Percentiles rank a stretch among this genome's conserved stretches.
Evolutionary conservation across 371 early-diverging fungal species (phyloP).

Genomic region (Cokeromyces recurvatus): DNA sequence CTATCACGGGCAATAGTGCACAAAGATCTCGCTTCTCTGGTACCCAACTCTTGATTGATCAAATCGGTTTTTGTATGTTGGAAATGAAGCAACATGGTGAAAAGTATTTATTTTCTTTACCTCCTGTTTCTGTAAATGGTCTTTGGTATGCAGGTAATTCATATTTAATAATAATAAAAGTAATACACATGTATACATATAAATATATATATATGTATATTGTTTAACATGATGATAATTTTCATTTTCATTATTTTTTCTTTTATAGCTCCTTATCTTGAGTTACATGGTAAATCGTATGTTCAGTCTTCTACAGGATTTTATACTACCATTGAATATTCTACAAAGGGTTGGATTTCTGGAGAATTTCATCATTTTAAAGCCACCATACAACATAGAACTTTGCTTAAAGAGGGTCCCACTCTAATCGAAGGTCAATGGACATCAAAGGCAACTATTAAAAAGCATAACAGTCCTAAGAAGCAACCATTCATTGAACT

Average conservation of each 20-base stretch:
- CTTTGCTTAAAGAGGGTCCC: slow-evolving; percentile 11
- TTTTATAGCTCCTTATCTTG: slow-evolving; percentile 56
- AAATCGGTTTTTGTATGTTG: slow-evolving; percentile 4
- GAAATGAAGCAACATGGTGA: slow-evolving; percentile 3
- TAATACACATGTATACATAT: no score
- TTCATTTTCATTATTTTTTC: no score
- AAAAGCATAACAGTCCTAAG: slow-evolving; percentile 20
- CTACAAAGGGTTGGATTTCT: slow-evolving; percentile 55
- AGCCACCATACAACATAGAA: slow-evolving; percentile 20
- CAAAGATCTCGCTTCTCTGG: slow-evolving; percentile 10
- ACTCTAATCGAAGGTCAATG: slow-evolving; percentile 51
- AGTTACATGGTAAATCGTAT: slow-evolving; percentile 51
- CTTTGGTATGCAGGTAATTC: slow-evolving; percentile 5
- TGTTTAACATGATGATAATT: no score
- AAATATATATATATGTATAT: no score
- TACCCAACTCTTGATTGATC: slow-evolving; percentile 2
- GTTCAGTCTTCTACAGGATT: slow-evolving; percentile 51
- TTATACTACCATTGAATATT: slow-evolving; percentile 53
- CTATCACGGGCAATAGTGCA: slow-evolving; percentile 51
- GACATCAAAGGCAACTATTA: slow-evolving; percentile 37
- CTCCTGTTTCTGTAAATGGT: slow-evolving; percentile 12
- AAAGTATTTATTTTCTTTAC: slow-evolving; percentile 3
- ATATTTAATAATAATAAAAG: neutral
- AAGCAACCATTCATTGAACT: slow-evolving; percentile 35
- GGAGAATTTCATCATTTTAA: slow-evolving; percentile 64